Conservation (phyloP, 2,329 filamentous ascomycete species). For the Cladosporium sp. region DNA sequence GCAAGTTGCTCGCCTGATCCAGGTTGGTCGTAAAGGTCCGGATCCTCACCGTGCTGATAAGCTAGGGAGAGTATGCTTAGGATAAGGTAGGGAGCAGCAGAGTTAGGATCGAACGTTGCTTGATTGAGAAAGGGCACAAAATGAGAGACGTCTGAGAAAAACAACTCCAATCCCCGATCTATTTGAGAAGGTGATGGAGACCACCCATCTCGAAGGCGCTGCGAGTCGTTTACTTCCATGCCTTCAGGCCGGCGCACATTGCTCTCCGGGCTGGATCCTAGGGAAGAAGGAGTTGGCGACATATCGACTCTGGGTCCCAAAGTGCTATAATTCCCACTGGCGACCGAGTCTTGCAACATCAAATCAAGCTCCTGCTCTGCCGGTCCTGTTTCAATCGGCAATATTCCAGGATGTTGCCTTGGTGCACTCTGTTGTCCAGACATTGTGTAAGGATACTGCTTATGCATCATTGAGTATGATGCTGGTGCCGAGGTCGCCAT, state of each 20-base stretch:
- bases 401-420: no score
- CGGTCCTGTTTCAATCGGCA: no score
- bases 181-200: constrained; percentile 29
- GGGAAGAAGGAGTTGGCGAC: neutral
- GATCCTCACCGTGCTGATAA: constrained; percentile 34
- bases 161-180: constrained; percentile 31
- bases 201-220: constrained; percentile 28
- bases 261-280: neutral
- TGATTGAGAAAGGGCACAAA: constrained; percentile 38
- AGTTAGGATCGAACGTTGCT: constrained; percentile 33
- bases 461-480: no score
- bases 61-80: constrained; percentile 34
- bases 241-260: neutral
- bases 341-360: no score
- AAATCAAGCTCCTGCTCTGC: no score
- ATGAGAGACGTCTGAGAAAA: constrained; percentile 35
- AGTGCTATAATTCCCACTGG: neutral
- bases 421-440: no score
- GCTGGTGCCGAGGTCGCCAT: no score
- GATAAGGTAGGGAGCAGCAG: constrained; percentile 19
- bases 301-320: neutral
- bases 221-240: constrained; percentile 11
- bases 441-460: no score
- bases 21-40: neutral
- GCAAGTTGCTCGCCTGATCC: neutral